Conservation (phyloP, 495 filamentous ascomycete species). For the Parachaetomium inaequale region DNA sequence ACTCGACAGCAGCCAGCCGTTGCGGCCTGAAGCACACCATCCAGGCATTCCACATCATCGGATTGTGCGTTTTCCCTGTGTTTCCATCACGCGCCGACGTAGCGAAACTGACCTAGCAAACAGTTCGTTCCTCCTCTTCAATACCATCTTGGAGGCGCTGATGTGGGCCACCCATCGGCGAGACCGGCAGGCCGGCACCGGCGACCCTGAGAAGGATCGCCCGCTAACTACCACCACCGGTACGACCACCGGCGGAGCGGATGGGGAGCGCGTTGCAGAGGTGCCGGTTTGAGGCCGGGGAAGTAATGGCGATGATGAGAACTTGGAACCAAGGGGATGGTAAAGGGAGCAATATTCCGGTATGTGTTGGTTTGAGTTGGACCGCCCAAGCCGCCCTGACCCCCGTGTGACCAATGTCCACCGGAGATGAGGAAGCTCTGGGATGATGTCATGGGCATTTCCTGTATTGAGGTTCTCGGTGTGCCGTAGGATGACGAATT, state of each 20-base stretch:
- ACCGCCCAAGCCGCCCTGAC: too few relatives aligned
- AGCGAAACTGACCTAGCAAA: neutral
- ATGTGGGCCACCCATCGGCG: slow-evolving; percentile 42
- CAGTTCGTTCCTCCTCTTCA: slow-evolving; percentile 25
- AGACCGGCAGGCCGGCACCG: slow-evolving; percentile 43
- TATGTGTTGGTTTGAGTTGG: too few relatives aligned
- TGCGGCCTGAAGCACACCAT: slow-evolving; percentile 30
- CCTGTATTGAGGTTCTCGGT: too few relatives aligned
- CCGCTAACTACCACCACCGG: slow-evolving; percentile 2
- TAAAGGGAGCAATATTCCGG: too few relatives aligned
- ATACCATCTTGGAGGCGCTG: slow-evolving; percentile 25
- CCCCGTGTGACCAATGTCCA: too few relatives aligned
- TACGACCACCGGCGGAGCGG: neutral
- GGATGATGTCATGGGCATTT: too few relatives aligned
- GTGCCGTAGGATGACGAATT: too few relatives aligned
- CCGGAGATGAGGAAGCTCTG: too few relatives aligned
- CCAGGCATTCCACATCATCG: slow-evolving; percentile 30
- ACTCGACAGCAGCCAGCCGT: slow-evolving; percentile 1
- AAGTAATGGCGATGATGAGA: neutral
- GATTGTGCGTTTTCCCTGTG: slow-evolving; percentile 21
- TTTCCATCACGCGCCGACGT: neutral
- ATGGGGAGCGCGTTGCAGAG: slow-evolving; percentile 16
- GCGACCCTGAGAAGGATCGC: slow-evolving; percentile 42
- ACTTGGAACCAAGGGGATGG: neutral
- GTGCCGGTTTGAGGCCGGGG: neutral